Conservation (phyloP, 2,329 filamentous ascomycete genomes). For the Cercospora sp. region DNA sequence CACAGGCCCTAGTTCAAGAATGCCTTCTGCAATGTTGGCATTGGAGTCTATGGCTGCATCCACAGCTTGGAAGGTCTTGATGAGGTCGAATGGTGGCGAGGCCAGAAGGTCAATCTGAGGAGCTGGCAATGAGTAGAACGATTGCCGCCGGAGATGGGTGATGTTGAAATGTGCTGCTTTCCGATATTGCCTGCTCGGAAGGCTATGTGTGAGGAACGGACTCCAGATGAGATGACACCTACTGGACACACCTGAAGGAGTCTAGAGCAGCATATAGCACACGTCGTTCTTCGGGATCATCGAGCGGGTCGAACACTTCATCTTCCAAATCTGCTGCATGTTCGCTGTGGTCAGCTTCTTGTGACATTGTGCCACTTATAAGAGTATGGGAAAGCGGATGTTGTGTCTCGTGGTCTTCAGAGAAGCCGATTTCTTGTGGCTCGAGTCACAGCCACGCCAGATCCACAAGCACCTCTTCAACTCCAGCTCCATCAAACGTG, state of each 20-base stretch:
- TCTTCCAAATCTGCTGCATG: neutral
- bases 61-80: slow-evolving; percentile 73
- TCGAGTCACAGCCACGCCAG: neutral
- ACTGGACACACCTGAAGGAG: slow-evolving; percentile 71
- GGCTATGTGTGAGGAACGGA: neutral
- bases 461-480: neutral
- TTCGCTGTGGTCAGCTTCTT: neutral
- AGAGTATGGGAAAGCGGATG: neutral
- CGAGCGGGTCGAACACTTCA: slow-evolving; percentile 54
- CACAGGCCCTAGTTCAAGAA: slow-evolving; percentile 68
- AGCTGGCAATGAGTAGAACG: slow-evolving; percentile 87
- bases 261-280: slow-evolving; percentile 82
- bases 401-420: neutral
- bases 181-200: slow-evolving; percentile 59
- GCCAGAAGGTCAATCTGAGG: slow-evolving; percentile 82
- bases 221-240: slow-evolving; percentile 17
- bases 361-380: neutral
- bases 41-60: slow-evolving; percentile 90
- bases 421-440: neutral
- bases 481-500: neutral
- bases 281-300: slow-evolving; percentile 76
- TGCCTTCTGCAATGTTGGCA: slow-evolving; percentile 75
- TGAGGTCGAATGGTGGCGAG: slow-evolving; percentile 76
- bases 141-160: slow-evolving; percentile 85
- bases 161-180: slow-evolving; percentile 83